Evolutionary conservation across 2,329 filamentous ascomycete genomes (phyloP).

Genomic region (Stachybotrys chlorohalonatus): DNA sequence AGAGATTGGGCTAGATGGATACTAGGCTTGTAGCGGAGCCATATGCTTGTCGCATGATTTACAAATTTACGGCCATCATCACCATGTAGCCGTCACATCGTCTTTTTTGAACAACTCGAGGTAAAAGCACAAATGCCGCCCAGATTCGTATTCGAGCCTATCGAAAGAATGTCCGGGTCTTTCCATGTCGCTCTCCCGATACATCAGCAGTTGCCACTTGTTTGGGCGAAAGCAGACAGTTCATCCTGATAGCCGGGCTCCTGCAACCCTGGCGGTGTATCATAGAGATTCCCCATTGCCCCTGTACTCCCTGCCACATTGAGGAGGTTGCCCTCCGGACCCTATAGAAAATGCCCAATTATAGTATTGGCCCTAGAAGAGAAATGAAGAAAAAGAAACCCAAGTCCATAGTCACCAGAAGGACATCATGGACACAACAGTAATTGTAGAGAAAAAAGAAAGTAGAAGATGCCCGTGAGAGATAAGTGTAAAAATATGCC

Average conservation of each 20-base stretch:
- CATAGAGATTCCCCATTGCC: no score
- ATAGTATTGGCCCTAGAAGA: neutral
- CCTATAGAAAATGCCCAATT: neutral
- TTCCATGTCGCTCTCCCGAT: neutral
- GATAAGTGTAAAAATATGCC: neutral
- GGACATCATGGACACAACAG: neutral
- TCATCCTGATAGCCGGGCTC: neutral
- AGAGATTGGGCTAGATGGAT: constrained; percentile 43
- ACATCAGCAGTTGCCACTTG: neutral
- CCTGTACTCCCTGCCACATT: neutral
- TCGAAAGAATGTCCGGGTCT: constrained; percentile 9
- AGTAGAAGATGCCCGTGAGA: neutral
- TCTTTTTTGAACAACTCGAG: neutral
- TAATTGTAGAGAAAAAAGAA: constrained; percentile 1
- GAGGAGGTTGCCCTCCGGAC: neutral
- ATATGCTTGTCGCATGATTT: neutral
- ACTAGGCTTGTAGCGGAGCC: neutral
- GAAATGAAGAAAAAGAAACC: constrained; percentile 6
- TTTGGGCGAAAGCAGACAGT: neutral
- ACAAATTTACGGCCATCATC: neutral
- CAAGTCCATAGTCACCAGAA: neutral
- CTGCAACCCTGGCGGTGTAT: neutral
- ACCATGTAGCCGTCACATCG: neutral
- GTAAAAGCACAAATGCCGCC: constrained; percentile 14
- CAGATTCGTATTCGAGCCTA: constrained; percentile 8